Evolutionary conservation across 23 red algal species (phyloP).

Genomic region (Agarophyton chilense): DNA sequence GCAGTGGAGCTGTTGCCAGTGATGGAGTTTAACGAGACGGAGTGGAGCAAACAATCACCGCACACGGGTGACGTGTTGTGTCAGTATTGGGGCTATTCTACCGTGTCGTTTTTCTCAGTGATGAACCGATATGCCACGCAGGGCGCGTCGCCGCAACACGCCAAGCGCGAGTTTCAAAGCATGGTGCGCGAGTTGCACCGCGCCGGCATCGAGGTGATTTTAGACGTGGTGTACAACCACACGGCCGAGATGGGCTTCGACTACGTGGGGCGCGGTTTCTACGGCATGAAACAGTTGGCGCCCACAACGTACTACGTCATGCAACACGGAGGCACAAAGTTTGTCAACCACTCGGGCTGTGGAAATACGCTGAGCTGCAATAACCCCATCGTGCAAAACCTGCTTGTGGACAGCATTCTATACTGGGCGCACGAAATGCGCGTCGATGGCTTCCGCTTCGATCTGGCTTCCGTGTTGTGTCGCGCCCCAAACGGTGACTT

Average conservation of each 20-base stretch:
- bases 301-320: slow-evolving; percentile 85
- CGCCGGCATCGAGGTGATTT: slow-evolving; percentile 94
- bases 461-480: slow-evolving; percentile 84
- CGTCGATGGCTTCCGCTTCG: slow-evolving; percentile 99
- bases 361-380: slow-evolving; percentile 95
- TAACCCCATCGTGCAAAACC: slow-evolving; percentile 80
- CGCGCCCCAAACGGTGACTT: slow-evolving; percentile 73
- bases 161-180: slow-evolving; percentile 75
- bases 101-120: slow-evolving; percentile 85
- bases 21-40: slow-evolving; percentile 98
- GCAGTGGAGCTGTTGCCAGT: slow-evolving; percentile 92
- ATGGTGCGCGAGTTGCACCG: slow-evolving; percentile 99
- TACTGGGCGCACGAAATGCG: slow-evolving; percentile 95
- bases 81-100: slow-evolving; percentile 98
- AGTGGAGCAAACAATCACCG: slow-evolving; percentile 75
- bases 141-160: slow-evolving; percentile 15
- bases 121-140: slow-evolving; percentile 88
- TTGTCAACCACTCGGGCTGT: slow-evolving; percentile 89
- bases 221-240: slow-evolving; percentile 99
- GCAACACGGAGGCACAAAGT: slow-evolving; percentile 61
- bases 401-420: slow-evolving; percentile 81
- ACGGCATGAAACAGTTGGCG: slow-evolving; percentile 85
- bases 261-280: slow-evolving; percentile 74
- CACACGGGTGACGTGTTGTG: slow-evolving; percentile 41
- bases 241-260: slow-evolving; percentile 95